These are phyloP conservation scores for Rauvolfia tetraphylla DNA, from an alignment of 257 asterid species.

Conservation along the genomic window DNA sequence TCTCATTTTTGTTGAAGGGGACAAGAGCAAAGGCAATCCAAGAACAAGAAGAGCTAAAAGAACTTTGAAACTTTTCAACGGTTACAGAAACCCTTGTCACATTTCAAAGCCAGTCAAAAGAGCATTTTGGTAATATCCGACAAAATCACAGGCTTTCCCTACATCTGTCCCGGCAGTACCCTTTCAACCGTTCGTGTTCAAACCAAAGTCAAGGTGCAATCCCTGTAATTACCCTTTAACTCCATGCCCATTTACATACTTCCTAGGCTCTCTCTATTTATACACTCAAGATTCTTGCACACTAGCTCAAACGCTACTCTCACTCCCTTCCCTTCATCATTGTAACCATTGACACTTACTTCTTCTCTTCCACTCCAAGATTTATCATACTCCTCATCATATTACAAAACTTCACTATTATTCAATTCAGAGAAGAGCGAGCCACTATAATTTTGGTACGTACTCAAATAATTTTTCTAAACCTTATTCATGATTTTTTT, in stretches of 20 bases:
- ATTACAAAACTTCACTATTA: background rate
- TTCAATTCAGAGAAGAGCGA: background rate
- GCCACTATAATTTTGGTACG: conserved; percentile 2
- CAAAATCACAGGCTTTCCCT: conserved; percentile 56
- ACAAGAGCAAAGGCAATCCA: conserved; percentile 31
- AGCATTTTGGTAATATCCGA: conserved; percentile 68
- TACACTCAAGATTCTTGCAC: conserved; percentile 11
- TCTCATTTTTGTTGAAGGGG: conserved; percentile 22
- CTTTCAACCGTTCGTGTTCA: conserved; percentile 47
- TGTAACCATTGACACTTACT: background rate
- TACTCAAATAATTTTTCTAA: background rate
- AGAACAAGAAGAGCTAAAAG: conserved; percentile 34
- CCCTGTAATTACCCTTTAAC: conserved; percentile 20
- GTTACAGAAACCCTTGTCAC: conserved; percentile 47
- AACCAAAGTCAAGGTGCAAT: conserved; percentile 27
- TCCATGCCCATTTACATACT: background rate
- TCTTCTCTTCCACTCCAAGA: conserved; percentile 12
- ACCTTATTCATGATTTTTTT: background rate
- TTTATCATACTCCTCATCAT: conserved; percentile 2
- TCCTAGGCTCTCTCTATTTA: conserved; percentile 8
- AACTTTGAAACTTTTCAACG: conserved; percentile 47
- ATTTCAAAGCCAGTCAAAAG: conserved; percentile 71
- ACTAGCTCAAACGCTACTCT: conserved; percentile 28
- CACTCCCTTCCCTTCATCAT: conserved; percentile 14
- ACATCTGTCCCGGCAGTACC: conserved; percentile 46